Conservation (phyloP, 1,284 basidiomycete genomes). For the Ustilago hordei region DNA sequence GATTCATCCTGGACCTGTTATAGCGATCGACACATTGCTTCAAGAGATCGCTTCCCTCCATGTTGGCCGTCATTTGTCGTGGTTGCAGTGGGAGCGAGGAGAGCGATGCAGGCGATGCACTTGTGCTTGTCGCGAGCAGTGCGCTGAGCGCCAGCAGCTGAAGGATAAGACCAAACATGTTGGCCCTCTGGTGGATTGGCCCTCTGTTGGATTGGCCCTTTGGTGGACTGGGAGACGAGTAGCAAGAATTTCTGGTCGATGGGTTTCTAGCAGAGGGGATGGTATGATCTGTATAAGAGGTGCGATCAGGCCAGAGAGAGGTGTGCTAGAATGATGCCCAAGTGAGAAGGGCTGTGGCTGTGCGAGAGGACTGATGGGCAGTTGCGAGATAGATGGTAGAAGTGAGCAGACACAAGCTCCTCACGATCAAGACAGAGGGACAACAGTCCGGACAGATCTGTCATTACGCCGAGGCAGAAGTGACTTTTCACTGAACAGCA, state of each 20-base stretch:
- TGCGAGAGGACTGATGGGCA: neutral
- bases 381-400: neutral
- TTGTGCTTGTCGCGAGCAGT: conserved; percentile 3
- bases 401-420: neutral
- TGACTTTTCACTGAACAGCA: neutral
- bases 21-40: conserved; percentile 40
- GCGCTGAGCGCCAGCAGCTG: conserved; percentile 17
- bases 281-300: neutral
- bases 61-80: conserved; percentile 2
- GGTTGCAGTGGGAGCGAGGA: conserved; percentile 18
- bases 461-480: conserved; percentile 3
- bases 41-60: conserved; percentile 36
- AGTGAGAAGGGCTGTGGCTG: neutral
- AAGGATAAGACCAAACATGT: neutral
- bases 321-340: neutral
- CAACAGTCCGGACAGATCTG: neutral
- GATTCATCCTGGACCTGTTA: conserved; percentile 46
- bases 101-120: conserved; percentile 18
- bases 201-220: neutral
- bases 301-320: neutral
- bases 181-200: neutral
- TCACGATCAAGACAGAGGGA: neutral
- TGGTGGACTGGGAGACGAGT: neutral
- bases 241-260: too few species aligned
- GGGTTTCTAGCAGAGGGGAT: too few species aligned